Evolutionary conservation across 768 basidiomycete species (phyloP).

Genomic region (Pleurotus platypus): DNA sequence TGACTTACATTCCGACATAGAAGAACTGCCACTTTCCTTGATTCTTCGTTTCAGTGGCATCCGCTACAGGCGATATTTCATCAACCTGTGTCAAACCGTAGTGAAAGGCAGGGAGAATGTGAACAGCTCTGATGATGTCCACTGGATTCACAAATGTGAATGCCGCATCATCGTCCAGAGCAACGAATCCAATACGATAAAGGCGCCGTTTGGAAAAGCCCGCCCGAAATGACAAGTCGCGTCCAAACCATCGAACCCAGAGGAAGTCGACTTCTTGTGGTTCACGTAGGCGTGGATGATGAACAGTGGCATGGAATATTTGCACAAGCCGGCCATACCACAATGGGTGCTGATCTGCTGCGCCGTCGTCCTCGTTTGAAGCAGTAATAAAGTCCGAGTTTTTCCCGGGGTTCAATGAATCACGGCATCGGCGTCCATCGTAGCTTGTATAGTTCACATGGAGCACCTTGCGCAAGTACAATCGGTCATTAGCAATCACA

Average conservation of each 20-base stretch:
- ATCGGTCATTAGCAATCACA: slow-evolving; percentile 16
- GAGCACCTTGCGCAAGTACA: slow-evolving; percentile 26
- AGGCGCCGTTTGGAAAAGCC: slow-evolving; percentile 22
- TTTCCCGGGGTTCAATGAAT: slow-evolving; percentile 29
- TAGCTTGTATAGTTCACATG: slow-evolving; percentile 39
- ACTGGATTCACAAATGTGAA: slow-evolving; percentile 27
- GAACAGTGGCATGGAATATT: slow-evolving; percentile 24
- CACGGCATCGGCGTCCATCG: slow-evolving; percentile 34
- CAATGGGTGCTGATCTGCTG: slow-evolving; percentile 17
- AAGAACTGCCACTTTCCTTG: slow-evolving; percentile 1
- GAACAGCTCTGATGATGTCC: slow-evolving; percentile 19
- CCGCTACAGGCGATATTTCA: background rate
- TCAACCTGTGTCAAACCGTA: slow-evolving; percentile 10
- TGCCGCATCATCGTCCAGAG: slow-evolving; percentile 10
- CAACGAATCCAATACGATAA: slow-evolving; percentile 19
- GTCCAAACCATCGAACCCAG: slow-evolving; percentile 36
- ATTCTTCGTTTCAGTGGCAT: background rate
- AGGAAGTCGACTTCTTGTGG: slow-evolving; percentile 31
- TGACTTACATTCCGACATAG: slow-evolving; percentile 5
- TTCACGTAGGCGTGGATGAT: background rate
- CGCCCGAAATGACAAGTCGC: slow-evolving; percentile 17
- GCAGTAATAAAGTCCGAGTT: slow-evolving; percentile 29
- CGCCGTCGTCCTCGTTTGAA: slow-evolving; percentile 13
- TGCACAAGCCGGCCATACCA: slow-evolving; percentile 27
- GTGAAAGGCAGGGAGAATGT: slow-evolving; percentile 23